phyloP scores from a whole-genome alignment of 345 rosid genomes.

The Melaleuca alternifolia region DNA sequence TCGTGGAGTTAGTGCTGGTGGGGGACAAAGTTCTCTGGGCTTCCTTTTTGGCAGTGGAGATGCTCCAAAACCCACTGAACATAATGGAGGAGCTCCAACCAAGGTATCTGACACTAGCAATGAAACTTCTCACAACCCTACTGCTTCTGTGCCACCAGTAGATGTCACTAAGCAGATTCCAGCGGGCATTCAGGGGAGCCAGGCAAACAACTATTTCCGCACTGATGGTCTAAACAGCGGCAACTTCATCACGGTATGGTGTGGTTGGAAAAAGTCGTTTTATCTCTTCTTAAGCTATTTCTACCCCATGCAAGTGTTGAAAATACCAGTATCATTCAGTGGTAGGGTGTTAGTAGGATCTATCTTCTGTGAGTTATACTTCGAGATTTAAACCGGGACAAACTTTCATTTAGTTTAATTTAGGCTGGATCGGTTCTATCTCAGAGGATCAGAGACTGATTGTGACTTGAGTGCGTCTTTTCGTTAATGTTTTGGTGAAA shows the following conservation, averaged over 20 bases:
- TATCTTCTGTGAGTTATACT: not conserved
- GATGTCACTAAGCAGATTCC: slow-evolving; percentile 38
- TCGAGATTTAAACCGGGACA: not conserved
- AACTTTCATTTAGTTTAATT: not conserved
- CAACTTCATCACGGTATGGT: slow-evolving; percentile 62
- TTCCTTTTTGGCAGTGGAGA: slow-evolving; percentile 73
- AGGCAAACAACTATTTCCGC: slow-evolving; percentile 54
- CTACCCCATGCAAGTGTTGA: not conserved
- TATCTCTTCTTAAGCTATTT: not conserved
- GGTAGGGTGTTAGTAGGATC: not conserved
- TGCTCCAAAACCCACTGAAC: slow-evolving; percentile 29
- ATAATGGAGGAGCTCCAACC: slow-evolving; percentile 18
- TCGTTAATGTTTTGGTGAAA: not conserved
- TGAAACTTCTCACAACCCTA: slow-evolving; percentile 15
- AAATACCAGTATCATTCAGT: not conserved
- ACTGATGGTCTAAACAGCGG: slow-evolving; percentile 70
- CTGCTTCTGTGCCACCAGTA: slow-evolving; percentile 16
- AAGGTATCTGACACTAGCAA: slow-evolving; percentile 14
- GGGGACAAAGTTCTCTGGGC: slow-evolving; percentile 85
- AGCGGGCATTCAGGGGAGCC: slow-evolving; percentile 56
- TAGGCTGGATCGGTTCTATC: not conserved
- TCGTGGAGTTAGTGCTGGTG: slow-evolving; percentile 76
- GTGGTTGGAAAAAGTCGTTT: not conserved
- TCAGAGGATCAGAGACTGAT: not conserved
- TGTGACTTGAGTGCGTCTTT: not conserved